These are phyloP conservation scores for Populus simonii DNA, from an alignment of 345 rosid genomes.

Conservation along the genomic window DNA sequence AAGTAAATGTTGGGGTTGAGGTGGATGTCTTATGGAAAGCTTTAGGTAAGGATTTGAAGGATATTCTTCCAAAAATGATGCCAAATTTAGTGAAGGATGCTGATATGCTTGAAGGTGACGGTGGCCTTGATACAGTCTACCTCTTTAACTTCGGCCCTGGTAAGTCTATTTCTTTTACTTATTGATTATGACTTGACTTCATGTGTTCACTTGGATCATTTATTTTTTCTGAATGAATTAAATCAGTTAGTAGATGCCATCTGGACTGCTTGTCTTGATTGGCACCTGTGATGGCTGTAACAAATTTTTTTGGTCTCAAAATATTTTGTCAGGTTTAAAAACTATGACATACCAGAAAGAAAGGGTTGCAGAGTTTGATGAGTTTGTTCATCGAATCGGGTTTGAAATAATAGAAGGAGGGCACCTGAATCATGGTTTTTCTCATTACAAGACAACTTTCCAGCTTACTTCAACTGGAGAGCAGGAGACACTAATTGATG, in stretches of 20 bases:
- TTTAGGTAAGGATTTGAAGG: conserved; percentile 30
- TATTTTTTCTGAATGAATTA: not conserved
- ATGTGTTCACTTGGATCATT: not conserved
- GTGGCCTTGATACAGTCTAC: conserved; percentile 29
- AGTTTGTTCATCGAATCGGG: conserved; percentile 15
- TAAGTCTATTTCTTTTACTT: conserved; percentile 9
- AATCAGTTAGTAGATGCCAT: not conserved
- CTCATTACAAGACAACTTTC: conserved; percentile 26
- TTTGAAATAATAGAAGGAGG: conserved; percentile 41
- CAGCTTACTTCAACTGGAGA: conserved; percentile 28
- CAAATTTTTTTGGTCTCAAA: not conserved
- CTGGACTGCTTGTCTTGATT: not conserved
- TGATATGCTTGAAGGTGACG: conserved; percentile 40
- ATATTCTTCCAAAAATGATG: conserved; percentile 17
- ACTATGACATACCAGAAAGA: conserved; percentile 38
- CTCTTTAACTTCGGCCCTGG: conserved; percentile 38
- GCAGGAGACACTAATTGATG: conserved; percentile 21
- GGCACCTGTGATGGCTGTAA: not conserved
- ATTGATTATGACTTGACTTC: not conserved
- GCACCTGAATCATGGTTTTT: conserved; percentile 34
- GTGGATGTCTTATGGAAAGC: conserved; percentile 32
- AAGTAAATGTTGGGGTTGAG: conserved; percentile 21
- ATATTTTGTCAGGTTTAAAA: conserved; percentile 15
- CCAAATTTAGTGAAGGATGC: conserved; percentile 31
- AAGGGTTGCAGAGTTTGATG: conserved; percentile 33